These are phyloP conservation scores for Flagelloscypha sp. DNA, from an alignment of 768 basidiomycete genomes.

Conservation along the genomic window DNA sequence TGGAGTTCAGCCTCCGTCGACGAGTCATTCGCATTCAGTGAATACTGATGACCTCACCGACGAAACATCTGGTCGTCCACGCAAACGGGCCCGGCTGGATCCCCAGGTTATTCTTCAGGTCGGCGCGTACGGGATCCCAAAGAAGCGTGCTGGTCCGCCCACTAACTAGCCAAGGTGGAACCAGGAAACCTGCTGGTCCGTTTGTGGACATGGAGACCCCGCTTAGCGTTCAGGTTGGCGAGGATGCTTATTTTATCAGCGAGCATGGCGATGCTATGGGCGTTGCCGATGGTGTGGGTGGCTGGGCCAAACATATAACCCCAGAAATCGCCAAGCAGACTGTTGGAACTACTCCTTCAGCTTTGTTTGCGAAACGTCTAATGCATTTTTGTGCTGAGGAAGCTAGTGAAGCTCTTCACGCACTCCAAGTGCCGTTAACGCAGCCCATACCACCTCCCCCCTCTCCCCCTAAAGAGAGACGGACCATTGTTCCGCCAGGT, in stretches of 20 bases:
- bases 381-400: slow-evolving; percentile 77
- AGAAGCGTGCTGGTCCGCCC: slow-evolving; percentile 31
- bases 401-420: slow-evolving; percentile 31
- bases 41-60: too few species aligned
- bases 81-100: too few species aligned
- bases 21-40: too few species aligned
- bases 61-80: too few species aligned
- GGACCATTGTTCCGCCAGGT: background rate
- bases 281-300: slow-evolving; percentile 92
- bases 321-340: too few species aligned
- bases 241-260: slow-evolving; percentile 82
- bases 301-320: slow-evolving; percentile 77
- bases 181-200: slow-evolving; percentile 19
- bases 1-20: too few species aligned
- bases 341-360: slow-evolving; percentile 33
- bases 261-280: slow-evolving; percentile 86
- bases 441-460: slow-evolving; percentile 6
- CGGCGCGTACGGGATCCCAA: slow-evolving; percentile 83
- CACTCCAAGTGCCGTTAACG: slow-evolving; percentile 8
- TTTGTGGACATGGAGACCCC: slow-evolving; percentile 21
- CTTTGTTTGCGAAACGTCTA: slow-evolving; percentile 66
- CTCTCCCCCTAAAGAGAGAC: slow-evolving; percentile 1
- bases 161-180: slow-evolving; percentile 12
- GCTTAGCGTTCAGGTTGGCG: slow-evolving; percentile 75
- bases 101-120: too few species aligned